These are phyloP conservation scores for Aplosporella prunicola DNA, from an alignment of 2,329 filamentous ascomycete species.

Conservation along the genomic window DNA sequence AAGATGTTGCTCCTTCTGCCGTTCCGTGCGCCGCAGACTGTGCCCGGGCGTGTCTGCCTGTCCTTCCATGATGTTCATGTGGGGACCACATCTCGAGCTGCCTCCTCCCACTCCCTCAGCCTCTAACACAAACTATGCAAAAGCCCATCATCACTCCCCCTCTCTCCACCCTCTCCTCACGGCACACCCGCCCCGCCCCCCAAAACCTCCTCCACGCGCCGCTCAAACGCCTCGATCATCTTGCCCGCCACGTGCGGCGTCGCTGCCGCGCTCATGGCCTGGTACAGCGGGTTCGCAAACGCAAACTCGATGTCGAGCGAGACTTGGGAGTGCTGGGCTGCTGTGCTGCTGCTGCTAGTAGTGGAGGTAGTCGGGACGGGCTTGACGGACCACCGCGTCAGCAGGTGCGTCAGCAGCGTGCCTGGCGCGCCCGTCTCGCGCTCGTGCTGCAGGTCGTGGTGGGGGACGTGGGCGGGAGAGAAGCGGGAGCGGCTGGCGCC, in stretches of 20 bases:
- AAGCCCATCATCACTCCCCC: background rate
- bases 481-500: slow-evolving; percentile 15
- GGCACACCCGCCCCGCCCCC: slow-evolving; percentile 4
- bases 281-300: slow-evolving; percentile 84
- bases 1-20: too few relatives aligned
- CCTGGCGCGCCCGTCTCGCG: slow-evolving; percentile 8
- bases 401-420: slow-evolving; percentile 55
- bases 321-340: slow-evolving; percentile 57
- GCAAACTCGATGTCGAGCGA: slow-evolving; percentile 67
- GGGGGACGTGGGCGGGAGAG: slow-evolving; percentile 4
- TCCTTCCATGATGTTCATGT: too few relatives aligned
- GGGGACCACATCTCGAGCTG: too few relatives aligned
- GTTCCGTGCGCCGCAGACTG: too few relatives aligned
- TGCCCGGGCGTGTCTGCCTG: too few relatives aligned
- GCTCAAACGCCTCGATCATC: slow-evolving; percentile 93
- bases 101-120: too few relatives aligned
- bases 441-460: slow-evolving; percentile 3
- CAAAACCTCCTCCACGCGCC: slow-evolving; percentile 55
- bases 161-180: background rate
- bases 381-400: slow-evolving; percentile 59
- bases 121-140: too few relatives aligned
- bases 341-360: slow-evolving; percentile 31
- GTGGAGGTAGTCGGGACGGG: too few relatives aligned
- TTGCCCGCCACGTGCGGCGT: slow-evolving; percentile 74
- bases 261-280: slow-evolving; percentile 67